phyloP scores from a whole-genome alignment of 176 grass and related monocot species.

The Aegilops bicornis region DNA sequence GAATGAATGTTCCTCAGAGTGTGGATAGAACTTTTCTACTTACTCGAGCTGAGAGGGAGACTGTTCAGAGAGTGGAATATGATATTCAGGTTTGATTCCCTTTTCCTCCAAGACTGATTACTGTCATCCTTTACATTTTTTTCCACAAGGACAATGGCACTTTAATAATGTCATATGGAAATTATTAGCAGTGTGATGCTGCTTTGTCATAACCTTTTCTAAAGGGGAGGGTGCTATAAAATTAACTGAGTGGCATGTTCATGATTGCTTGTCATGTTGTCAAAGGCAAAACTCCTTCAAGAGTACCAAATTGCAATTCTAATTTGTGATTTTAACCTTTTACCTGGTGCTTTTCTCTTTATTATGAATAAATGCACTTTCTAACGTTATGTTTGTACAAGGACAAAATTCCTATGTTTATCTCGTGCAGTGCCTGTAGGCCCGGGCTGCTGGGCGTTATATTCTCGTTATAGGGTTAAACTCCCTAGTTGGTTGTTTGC shows the following conservation, averaged over 20 bases:
- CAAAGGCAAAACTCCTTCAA: background rate
- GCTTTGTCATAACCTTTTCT: background rate
- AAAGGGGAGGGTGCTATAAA: background rate
- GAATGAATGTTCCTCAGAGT: slow-evolving; percentile 36
- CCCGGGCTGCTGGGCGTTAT: background rate
- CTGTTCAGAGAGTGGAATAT: slow-evolving; percentile 38
- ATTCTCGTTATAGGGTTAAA: slow-evolving; percentile 7
- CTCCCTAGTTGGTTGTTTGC: background rate
- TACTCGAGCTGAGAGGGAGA: slow-evolving; percentile 42
- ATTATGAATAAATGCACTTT: background rate
- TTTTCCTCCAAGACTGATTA: background rate
- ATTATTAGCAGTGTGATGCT: background rate
- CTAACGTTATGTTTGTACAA: background rate
- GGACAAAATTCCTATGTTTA: slow-evolving; percentile 2
- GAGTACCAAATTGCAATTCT: background rate
- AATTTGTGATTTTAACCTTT: background rate
- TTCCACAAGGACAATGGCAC: background rate
- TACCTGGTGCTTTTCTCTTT: background rate
- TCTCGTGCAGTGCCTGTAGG: background rate
- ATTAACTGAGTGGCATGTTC: background rate
- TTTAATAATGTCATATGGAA: background rate
- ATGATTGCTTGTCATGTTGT: background rate
- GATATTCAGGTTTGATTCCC: slow-evolving; percentile 56
- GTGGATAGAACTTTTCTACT: slow-evolving; percentile 53
- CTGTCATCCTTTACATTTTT: background rate